Evolutionary conservation across 768 basidiomycete genomes (phyloP).

Genomic region (Podaxis sp.): DNA sequence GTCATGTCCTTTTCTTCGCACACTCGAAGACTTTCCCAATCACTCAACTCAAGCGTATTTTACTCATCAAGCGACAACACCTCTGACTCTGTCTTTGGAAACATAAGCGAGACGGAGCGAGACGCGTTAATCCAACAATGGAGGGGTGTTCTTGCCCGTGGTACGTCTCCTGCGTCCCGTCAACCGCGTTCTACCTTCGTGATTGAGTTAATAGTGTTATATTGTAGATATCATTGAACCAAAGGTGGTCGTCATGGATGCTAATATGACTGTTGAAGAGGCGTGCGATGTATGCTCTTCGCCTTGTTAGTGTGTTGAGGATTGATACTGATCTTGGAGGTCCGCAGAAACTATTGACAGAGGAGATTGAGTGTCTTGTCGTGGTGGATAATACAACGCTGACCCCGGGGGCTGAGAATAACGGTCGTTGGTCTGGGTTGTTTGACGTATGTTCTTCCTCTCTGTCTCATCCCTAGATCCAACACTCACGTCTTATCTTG

Average conservation of each 20-base stretch:
- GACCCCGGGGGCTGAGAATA: slow-evolving; percentile 20
- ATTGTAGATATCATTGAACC: slow-evolving; percentile 67
- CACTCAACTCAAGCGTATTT: slow-evolving; percentile 34
- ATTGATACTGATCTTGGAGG: neutral
- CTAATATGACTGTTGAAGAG: slow-evolving; percentile 77
- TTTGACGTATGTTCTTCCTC: slow-evolving; percentile 62
- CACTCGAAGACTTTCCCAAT: slow-evolving; percentile 32
- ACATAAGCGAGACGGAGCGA: slow-evolving; percentile 28
- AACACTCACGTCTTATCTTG: neutral
- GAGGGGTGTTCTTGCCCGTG: slow-evolving; percentile 55
- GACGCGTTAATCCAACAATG: slow-evolving; percentile 59
- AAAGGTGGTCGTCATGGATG: slow-evolving; percentile 62
- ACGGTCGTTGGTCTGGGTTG: slow-evolving; percentile 48
- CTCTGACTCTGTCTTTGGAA: slow-evolving; percentile 18
- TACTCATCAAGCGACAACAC: slow-evolving; percentile 19
- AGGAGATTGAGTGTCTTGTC: slow-evolving; percentile 65
- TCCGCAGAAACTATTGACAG: slow-evolving; percentile 27
- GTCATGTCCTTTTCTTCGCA: neutral
- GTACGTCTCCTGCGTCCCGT: slow-evolving; percentile 34
- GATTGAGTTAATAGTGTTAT: neutral
- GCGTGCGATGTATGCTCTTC: slow-evolving; percentile 66
- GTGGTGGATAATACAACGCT: slow-evolving; percentile 31
- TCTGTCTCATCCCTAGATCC: slow-evolving; percentile 6
- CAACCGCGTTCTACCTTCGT: neutral
- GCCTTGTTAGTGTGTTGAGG: neutral